phyloP scores from a whole-genome alignment of 176 grass and related monocot genomes.

The Neostapfia colusana region DNA sequence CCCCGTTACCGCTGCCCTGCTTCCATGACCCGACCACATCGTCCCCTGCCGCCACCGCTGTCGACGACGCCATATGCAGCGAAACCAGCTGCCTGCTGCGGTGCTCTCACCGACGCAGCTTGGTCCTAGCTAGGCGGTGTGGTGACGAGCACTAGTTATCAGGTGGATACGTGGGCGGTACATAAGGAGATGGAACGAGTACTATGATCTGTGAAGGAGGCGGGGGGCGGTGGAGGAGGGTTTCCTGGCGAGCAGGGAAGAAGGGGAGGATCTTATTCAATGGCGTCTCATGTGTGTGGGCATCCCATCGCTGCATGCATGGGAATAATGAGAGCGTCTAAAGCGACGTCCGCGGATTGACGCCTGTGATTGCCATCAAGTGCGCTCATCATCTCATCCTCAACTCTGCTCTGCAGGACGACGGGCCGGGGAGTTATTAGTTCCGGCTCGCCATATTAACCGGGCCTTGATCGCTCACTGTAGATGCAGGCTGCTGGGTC shows the following conservation, averaged over 20 bases:
- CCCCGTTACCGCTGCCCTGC: background rate
- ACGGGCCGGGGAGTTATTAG: background rate
- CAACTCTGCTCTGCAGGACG: background rate
- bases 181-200: slow-evolving; percentile 24
- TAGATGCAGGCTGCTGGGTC: background rate
- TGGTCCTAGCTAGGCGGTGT: background rate
- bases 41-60: slow-evolving; percentile 16
- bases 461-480: background rate
- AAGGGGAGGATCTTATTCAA: slow-evolving; percentile 45
- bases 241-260: slow-evolving; percentile 83
- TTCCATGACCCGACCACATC: slow-evolving; percentile 22
- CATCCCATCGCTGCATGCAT: slow-evolving; percentile 58
- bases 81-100: background rate
- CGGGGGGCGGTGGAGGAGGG: slow-evolving; percentile 51
- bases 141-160: slow-evolving; percentile 7
- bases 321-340: slow-evolving; percentile 73
- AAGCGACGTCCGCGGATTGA: slow-evolving; percentile 69
- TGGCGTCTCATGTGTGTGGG: slow-evolving; percentile 47
- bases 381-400: background rate
- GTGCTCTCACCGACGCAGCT: background rate
- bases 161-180: slow-evolving; percentile 18
- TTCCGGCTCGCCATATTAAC: background rate
- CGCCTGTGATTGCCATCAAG: slow-evolving; percentile 96
- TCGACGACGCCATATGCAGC: slow-evolving; percentile 31
- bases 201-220: background rate